Base-by-base conservation (phyloP, 1,139 yeast genomes). In the Candida sanyaensis region DNA sequence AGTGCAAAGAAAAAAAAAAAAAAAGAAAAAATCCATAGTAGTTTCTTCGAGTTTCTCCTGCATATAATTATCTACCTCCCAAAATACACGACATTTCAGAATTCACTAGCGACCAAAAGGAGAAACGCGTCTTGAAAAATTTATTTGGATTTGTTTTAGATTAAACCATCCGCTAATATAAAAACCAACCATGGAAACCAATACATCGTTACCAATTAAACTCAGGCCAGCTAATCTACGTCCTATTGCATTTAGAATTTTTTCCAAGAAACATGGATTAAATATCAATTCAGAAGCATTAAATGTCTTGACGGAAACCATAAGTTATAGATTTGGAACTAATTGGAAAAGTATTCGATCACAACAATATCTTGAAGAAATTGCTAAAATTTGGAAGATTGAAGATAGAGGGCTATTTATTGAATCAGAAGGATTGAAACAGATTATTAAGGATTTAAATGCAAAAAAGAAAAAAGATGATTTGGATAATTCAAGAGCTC, bases 211-310 rank as follows among this genome's bases (percentile, higher is more conserved):
- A 23, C 97, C 97, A 0, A 84, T 88, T 2, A 77, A 79, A 51
- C 78, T 92, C 4, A 88, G 83, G 49, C 90, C 96, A 0, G 80
- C 93, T 0, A 88, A 89, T 62, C 73, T 93, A 34, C 77, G 99
- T 42, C 99, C 99, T 0, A 71, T 92, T 43, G 98, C 97, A 0
- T 93, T 92, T 64, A 75, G 99, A 40, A 80, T 92, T 2, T 67
- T 93, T 17, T 89, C 98, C 3, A 93, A 91, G 66, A 93, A 93
- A 62, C 93, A 91, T 64, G 97, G 97, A 0, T 76, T 93, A 26
- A 92, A 92, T 62, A 80, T 93, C 53, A 91, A 93, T 59, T 84
- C 97, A 0, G 86, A 88, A 52, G 98, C 97, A 0, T 73, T 93
- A 23, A 78, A 77, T 41, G 78, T 80, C 1, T 71, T 95, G 42